Evolutionary conservation across 1,284 basidiomycete species (phyloP).

Genomic region (Pseudozyma hubeiensis): DNA sequence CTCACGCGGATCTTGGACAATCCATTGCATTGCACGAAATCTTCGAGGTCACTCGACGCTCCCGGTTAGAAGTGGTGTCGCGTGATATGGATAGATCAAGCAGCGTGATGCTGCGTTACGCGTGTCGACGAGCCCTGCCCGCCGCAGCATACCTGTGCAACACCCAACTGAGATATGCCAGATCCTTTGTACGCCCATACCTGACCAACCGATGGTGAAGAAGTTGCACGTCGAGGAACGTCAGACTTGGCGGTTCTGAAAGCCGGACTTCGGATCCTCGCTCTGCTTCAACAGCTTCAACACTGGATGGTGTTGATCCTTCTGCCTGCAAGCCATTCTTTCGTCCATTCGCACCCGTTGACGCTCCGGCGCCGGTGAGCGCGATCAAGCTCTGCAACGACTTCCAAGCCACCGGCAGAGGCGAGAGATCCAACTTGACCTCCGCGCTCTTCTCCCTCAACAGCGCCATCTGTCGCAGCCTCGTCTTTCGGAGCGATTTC

Average conservation of each 20-base stretch:
- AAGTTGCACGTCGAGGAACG: conserved; percentile 54
- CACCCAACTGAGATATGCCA: conserved; percentile 35
- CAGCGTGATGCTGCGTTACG: too few relatives aligned
- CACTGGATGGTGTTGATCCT: too few relatives aligned
- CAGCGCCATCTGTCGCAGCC: not conserved
- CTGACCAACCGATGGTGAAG: conserved; percentile 59
- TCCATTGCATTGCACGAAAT: too few relatives aligned
- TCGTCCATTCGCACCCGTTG: too few relatives aligned
- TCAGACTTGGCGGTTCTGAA: conserved; percentile 25
- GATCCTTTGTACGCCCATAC: conserved; percentile 17
- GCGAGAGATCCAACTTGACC: conserved; percentile 13
- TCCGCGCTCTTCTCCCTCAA: not conserved
- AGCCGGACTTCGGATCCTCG: conserved; percentile 1
- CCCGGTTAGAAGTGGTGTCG: too few relatives aligned
- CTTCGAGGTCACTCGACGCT: too few relatives aligned
- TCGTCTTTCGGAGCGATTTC: not conserved
- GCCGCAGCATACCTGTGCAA: conserved; percentile 24
- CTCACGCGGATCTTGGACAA: not conserved
- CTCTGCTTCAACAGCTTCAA: not conserved
- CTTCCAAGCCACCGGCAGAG: conserved; percentile 19
- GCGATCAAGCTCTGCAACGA: conserved; percentile 9
- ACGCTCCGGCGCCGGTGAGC: not conserved
- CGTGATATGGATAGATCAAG: too few relatives aligned
- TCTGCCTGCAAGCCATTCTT: too few relatives aligned
- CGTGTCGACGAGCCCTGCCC: not conserved